Evolutionary conservation across 768 basidiomycete genomes (phyloP), one percentile per base, ranked within the genome.

Genomic region (Candolleomyces eurysporus): DNA sequence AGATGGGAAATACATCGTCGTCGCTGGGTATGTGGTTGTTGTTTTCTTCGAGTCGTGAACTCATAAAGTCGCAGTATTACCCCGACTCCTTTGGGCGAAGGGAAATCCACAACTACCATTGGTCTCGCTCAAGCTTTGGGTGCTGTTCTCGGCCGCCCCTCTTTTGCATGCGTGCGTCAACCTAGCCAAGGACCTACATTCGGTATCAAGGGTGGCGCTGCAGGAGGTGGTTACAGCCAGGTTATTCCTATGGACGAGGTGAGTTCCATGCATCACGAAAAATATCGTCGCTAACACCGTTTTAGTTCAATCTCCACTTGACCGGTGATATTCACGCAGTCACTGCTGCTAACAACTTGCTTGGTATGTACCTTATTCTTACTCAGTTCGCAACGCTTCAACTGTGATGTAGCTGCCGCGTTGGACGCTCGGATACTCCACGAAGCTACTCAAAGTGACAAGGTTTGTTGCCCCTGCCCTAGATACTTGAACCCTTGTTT

Each of bases 241-340:
- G 92, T 99, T 69, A 98, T 98, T 76, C 96, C 96, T 46, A 98
- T 98, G 96, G 96, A 98, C 69, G 96, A 98, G 79, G 91, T 91
- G 64, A 58, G 73, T 62, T 16, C 57, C 61, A 49, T 52, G 36
- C 50, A 22, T 32, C 31, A 21, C 50, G 4, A 11, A 32, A 4
- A 19, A 32, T 58, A 4, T 56, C 3, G 30, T 7, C 31, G 57
- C 39, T 62, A 36, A 58, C 30, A 31, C 22, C 67, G 56, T 58
- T 39, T 17, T 61, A 93, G 91, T 98, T 99, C n/a, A 98, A 98
- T 75, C 77, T 99, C 52, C 95, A 96, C 70, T 78, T 96, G 74
- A 96, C 95, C 46, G 96, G 96, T 64, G 97, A 99, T 76, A 98
- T 98, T 59, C 96, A 99, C 70, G 96, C 97, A 46, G 92, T 98